A percentile compares a stretch with the other conserved stretches of the same genome.
Evolutionary conservation across 106 monocot species (phyloP).

Genomic region (Alisma plantagoaquatica): DNA sequence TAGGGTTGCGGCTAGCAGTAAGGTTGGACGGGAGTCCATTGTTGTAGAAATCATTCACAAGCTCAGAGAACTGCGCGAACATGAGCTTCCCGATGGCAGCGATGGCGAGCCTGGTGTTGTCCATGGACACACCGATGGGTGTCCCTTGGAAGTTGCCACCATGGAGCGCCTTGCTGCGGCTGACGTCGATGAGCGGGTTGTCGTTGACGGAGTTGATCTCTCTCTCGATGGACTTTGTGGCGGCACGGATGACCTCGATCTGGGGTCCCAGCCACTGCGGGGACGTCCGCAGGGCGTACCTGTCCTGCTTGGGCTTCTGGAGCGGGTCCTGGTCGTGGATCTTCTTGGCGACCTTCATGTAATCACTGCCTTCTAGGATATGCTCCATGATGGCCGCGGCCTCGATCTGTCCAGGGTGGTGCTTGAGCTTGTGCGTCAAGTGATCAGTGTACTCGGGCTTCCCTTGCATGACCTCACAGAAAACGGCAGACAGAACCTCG

Average conservation of each 20-base stretch:
- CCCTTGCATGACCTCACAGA: conserved; percentile 89
- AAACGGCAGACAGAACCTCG: conserved; percentile 72
- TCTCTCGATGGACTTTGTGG: conserved; percentile 47
- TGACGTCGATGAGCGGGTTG: conserved; percentile 91
- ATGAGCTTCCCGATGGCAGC: conserved; percentile 94
- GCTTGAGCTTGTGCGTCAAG: conserved; percentile 87
- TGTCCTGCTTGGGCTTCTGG: conserved; percentile 34
- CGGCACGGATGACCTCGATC: conserved; percentile 48
- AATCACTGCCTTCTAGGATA: conserved; percentile 61
- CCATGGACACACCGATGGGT: conserved; percentile 94
- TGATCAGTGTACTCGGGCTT: conserved; percentile 94
- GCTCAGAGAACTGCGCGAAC: conserved; percentile 94
- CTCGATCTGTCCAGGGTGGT: conserved; percentile 94
- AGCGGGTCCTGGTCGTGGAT: conserved; percentile 27
- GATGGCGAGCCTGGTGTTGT: conserved; percentile 77
- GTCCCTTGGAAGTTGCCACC: conserved; percentile 99
- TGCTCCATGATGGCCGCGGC: conserved; percentile 94
- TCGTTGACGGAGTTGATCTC: conserved; percentile 99
- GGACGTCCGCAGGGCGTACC: conserved; percentile 27
- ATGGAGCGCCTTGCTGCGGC: conserved; percentile 72
- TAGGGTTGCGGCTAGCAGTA: conserved; percentile 76
- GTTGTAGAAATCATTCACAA: conserved; percentile 94
- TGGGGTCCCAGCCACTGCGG: conserved; percentile 28
- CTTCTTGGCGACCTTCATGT: conserved; percentile 29
- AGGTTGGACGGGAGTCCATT: conserved; percentile 88